Conservation (phyloP, 352 stramenopile species). For the Globisporangium echinulatum region DNA sequence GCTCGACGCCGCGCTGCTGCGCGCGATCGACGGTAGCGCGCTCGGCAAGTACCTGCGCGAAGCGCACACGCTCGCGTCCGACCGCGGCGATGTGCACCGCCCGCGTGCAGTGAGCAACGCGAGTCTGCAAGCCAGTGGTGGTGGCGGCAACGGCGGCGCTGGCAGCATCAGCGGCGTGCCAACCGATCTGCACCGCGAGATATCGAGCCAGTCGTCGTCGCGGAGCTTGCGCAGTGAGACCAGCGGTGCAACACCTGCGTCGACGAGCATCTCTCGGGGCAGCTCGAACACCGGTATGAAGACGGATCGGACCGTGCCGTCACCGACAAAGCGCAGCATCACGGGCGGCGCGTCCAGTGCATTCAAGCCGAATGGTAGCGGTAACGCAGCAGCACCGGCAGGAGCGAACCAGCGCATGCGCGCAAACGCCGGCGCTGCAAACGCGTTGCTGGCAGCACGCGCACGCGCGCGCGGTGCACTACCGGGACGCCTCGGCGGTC, state of each 20-base stretch:
- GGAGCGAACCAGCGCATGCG: slow-evolving; percentile 27
- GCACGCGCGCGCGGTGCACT: slow-evolving; percentile 58
- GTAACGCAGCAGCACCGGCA: slow-evolving; percentile 6
- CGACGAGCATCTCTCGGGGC: slow-evolving; percentile 7
- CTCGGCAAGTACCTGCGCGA: slow-evolving; percentile 55
- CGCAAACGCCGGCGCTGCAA: slow-evolving; percentile 43
- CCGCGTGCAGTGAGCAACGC: slow-evolving; percentile 21
- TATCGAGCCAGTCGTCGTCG: slow-evolving; percentile 41
- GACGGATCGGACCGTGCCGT: slow-evolving; percentile 32
- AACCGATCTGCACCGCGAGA: slow-evolving; percentile 38
- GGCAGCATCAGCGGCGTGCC: slow-evolving; percentile 17
- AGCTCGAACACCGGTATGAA: slow-evolving; percentile 15
- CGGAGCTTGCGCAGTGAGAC: slow-evolving; percentile 21
- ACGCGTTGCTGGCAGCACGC: slow-evolving; percentile 64
- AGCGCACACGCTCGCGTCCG: slow-evolving; percentile 27
- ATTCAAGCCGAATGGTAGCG: slow-evolving; percentile 17
- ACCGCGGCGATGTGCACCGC: slow-evolving; percentile 14
- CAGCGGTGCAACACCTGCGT: slow-evolving; percentile 1
- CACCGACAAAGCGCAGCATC: slow-evolving; percentile 40
- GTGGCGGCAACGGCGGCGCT: slow-evolving; percentile 2
- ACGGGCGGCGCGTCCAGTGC: slow-evolving; percentile 15
- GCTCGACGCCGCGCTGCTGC: slow-evolving; percentile 33
- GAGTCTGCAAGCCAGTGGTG: slow-evolving; percentile 17
- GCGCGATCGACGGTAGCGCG: slow-evolving; percentile 39
- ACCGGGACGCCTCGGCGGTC: slow-evolving; percentile 36